Conservation (phyloP, 305 asterid genomes). For the Fraxinus velutina region DNA sequence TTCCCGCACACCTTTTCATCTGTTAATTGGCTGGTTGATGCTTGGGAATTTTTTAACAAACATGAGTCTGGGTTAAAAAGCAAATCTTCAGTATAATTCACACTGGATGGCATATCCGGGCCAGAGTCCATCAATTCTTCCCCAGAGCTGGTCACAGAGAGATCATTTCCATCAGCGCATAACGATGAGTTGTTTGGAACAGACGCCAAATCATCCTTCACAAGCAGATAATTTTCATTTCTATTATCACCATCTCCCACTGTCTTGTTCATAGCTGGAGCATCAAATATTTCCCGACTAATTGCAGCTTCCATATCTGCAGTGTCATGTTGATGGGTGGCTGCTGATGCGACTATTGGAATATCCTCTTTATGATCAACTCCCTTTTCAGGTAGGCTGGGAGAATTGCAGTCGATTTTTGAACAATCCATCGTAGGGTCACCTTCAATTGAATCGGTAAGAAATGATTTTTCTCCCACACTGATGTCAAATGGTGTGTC, state of each 20-base stretch:
- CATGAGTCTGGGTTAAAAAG: constrained; percentile 33
- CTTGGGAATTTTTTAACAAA: constrained; percentile 22
- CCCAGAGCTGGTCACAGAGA: constrained; percentile 33
- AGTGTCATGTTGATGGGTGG: constrained; percentile 22
- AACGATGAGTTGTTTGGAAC: constrained; percentile 23
- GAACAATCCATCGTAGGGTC: constrained; percentile 25
- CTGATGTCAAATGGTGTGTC: constrained; percentile 3
- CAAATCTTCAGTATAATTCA: constrained; percentile 50
- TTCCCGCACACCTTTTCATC: constrained; percentile 29
- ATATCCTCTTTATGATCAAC: constrained; percentile 35
- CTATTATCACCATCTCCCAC: constrained; percentile 24
- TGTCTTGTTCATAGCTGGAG: constrained; percentile 26
- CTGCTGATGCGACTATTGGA: constrained; percentile 25
- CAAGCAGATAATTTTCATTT: constrained; percentile 17
- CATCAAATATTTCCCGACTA: constrained; percentile 23
- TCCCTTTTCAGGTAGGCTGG: constrained; percentile 28
- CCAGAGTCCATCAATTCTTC: constrained; percentile 37
- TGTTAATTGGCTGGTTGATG: constrained; percentile 32
- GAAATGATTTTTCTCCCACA: constrained; percentile 7
- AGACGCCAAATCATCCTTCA: constrained; percentile 26
- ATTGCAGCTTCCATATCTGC: constrained; percentile 23
- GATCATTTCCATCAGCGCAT: constrained; percentile 28
- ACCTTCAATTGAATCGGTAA: constrained; percentile 31
- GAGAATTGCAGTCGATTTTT: constrained; percentile 32
- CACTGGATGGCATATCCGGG: constrained; percentile 33